phyloP scores from a whole-genome alignment of 305 asterid genomes.

The Solanum hybrid region DNA sequence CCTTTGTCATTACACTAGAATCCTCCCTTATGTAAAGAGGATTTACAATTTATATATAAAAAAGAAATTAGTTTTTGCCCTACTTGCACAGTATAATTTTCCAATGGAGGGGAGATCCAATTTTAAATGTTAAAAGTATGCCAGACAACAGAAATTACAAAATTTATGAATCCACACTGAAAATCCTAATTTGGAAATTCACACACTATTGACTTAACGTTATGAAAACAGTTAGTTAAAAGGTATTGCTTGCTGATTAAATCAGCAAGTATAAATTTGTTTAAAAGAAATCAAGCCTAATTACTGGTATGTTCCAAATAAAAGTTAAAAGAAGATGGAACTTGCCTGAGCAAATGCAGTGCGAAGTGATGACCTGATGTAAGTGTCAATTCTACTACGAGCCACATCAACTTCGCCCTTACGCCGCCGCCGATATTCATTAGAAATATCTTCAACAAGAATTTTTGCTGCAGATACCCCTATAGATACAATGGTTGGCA shows the following conservation, averaged over 20 bases:
- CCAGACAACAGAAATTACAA: not conserved
- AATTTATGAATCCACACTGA: not conserved
- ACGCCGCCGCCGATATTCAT: constrained; percentile 83
- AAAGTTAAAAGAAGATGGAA: constrained; percentile 7
- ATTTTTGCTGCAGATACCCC: constrained; percentile 82
- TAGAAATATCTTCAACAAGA: constrained; percentile 89
- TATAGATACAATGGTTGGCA: constrained; percentile 76
- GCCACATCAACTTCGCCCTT: constrained; percentile 86
- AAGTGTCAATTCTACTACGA: constrained; percentile 86
- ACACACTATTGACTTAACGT: not conserved
- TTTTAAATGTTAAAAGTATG: not conserved
- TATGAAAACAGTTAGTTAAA: not conserved
- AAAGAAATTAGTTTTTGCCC: not conserved
- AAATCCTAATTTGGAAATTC: not conserved
- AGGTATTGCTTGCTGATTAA: not conserved
- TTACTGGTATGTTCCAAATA: not conserved
- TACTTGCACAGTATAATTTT: not conserved
- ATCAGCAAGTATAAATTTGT: not conserved
- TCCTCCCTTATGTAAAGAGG: not conserved
- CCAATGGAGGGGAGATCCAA: not conserved
- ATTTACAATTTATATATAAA: not conserved
- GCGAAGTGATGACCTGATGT: constrained; percentile 90
- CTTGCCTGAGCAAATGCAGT: constrained; percentile 99
- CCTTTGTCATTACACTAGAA: not conserved
- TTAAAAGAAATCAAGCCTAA: not conserved